Conservation (phyloP, 495 filamentous ascomycete genomes). For the Astrothelium subdiscretum region DNA sequence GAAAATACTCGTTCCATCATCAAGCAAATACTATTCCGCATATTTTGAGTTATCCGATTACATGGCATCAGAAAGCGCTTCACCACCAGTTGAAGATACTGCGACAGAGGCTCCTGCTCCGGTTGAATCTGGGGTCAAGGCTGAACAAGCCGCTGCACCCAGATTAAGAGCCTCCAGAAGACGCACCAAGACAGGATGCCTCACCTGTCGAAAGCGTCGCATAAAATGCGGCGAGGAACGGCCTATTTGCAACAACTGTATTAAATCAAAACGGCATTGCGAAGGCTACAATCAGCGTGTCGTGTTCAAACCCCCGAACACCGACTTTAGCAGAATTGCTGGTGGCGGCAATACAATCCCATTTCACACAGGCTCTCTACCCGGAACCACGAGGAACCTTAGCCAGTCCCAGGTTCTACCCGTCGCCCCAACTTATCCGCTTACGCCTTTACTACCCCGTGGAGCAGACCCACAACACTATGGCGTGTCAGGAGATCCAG, state of each 20-base stretch:
- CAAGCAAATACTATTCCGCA: neutral
- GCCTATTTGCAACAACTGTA: conserved; percentile 82
- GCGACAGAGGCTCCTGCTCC: neutral
- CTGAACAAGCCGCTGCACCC: conserved; percentile 1
- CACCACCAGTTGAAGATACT: neutral
- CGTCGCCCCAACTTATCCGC: neutral
- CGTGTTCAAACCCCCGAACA: conserved; percentile 80
- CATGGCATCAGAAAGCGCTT: neutral
- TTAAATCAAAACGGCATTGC: conserved; percentile 87
- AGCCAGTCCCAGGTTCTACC: neutral
- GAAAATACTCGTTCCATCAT: neutral
- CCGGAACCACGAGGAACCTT: conserved; percentile 2
- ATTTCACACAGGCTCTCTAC: conserved; percentile 16
- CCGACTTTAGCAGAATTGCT: conserved; percentile 27
- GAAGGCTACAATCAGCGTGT: conserved; percentile 92
- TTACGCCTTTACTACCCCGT: neutral
- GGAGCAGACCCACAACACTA: neutral
- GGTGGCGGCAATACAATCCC: conserved; percentile 15
- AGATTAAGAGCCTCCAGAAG: conserved; percentile 38
- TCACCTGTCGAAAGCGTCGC: conserved; percentile 87
- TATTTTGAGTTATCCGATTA: neutral
- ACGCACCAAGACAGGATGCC: conserved; percentile 90
- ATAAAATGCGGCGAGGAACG: conserved; percentile 97
- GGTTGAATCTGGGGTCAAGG: neutral
- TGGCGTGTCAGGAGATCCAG: neutral